These are phyloP conservation scores for Acanthamoeba castellanii DNA, from an alignment of 208 protist species.

Conservation along the genomic window DNA sequence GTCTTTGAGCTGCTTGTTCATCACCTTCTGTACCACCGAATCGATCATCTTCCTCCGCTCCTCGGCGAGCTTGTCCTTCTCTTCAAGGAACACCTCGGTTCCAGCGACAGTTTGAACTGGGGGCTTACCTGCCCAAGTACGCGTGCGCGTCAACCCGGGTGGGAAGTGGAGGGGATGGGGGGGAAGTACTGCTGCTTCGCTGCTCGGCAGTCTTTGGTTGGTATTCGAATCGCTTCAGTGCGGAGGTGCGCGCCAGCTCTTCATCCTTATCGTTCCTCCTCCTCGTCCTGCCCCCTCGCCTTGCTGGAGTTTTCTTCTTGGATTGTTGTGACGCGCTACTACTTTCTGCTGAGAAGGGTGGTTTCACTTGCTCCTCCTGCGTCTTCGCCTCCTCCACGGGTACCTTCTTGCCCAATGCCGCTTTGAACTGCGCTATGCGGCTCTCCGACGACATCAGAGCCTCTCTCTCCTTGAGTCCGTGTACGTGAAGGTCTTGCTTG, in stretches of 20 bases:
- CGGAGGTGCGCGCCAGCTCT: no score
- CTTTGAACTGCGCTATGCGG: conserved; percentile 39
- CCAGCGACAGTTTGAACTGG: not conserved
- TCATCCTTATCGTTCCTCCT: no score
- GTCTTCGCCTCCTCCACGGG: not conserved
- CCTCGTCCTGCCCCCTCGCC: no score
- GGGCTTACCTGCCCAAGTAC: not conserved
- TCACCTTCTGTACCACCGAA: not conserved
- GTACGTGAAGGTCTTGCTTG: not conserved
- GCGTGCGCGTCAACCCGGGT: no score
- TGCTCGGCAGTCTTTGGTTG: no score
- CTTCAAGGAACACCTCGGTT: not conserved
- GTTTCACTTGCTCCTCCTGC: not conserved
- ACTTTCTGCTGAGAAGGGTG: no score
- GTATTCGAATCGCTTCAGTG: no score
- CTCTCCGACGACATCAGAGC: not conserved
- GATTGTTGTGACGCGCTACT: no score
- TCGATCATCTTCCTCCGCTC: conserved; percentile 26
- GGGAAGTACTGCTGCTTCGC: no score
- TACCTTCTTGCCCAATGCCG: not conserved
- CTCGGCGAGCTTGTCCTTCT: not conserved
- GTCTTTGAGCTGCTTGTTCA: not conserved
- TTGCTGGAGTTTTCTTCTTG: no score
- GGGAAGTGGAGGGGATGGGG: no score
- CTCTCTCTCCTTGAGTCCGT: not conserved